Conservation (phyloP, 495 filamentous ascomycete species). For the Penicillium lagena region DNA sequence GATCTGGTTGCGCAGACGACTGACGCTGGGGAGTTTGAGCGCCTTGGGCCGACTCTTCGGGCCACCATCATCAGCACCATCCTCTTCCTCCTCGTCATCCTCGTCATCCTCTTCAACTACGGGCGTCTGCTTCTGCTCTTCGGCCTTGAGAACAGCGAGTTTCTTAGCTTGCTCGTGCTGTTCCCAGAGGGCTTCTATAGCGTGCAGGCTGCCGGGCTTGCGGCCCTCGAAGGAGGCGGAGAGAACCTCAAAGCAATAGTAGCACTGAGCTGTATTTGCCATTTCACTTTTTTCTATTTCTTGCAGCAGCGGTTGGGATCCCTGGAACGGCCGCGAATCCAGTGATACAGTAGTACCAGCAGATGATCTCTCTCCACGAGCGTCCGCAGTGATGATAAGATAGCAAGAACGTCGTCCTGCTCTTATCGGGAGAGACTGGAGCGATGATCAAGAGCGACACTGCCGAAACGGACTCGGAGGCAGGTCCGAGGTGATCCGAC, state of each 20-base stretch:
- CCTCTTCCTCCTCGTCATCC: conserved; percentile 2
- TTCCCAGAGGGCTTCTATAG: conserved; percentile 70
- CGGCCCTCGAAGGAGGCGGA: conserved; percentile 56
- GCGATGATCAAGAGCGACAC: too few relatives aligned
- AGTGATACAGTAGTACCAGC: neutral
- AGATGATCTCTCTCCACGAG: conserved; percentile 1
- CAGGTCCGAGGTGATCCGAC: neutral
- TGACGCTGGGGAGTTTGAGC: conserved; percentile 27
- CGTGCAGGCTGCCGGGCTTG: conserved; percentile 48
- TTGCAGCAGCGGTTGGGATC: conserved; percentile 2
- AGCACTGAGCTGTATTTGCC: conserved; percentile 79
- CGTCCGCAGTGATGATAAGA: conserved; percentile 12
- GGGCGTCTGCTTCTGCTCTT: conserved; percentile 15
- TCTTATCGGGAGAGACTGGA: too few relatives aligned
- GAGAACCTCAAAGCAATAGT: conserved; percentile 87
- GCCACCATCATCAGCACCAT: too few relatives aligned
- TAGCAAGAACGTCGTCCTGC: neutral
- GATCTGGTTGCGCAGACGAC: conserved; percentile 25
- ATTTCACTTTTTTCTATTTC: conserved; percentile 35
- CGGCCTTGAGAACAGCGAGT: conserved; percentile 21
- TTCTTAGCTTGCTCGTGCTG: conserved; percentile 42
- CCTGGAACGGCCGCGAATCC: neutral
- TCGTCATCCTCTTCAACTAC: conserved; percentile 23
- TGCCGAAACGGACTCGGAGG: too few relatives aligned
- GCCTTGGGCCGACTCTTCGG: conserved; percentile 8